Evolutionary conservation across 2,329 filamentous ascomycete genomes (phyloP).

Genomic region (Cladosporium sp.): DNA sequence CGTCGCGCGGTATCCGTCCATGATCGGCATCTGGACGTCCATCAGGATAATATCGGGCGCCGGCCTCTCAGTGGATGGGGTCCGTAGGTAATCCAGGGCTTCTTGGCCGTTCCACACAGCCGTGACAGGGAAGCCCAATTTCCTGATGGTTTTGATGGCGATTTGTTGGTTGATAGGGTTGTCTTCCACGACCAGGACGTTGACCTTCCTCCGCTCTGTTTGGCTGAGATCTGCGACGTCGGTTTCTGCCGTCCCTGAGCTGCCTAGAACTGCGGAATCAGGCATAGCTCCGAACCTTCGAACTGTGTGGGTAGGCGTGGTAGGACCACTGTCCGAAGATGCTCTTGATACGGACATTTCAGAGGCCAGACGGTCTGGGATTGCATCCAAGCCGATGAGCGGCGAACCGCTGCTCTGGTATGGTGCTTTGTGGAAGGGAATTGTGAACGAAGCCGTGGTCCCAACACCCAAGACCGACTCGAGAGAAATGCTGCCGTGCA

Average conservation of each 20-base stretch:
- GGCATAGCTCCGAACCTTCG: slow-evolving; percentile 22
- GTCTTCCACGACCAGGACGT: slow-evolving; percentile 79
- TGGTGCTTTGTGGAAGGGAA: slow-evolving; percentile 72
- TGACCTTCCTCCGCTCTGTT: slow-evolving; percentile 61
- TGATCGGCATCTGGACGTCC: slow-evolving; percentile 54
- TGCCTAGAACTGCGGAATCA: slow-evolving; percentile 23
- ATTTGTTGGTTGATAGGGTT: slow-evolving; percentile 74
- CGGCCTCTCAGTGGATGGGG: slow-evolving; percentile 43
- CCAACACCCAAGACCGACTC: slow-evolving; percentile 67
- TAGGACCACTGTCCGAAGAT: slow-evolving; percentile 60
- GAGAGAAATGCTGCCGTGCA: slow-evolving; percentile 73
- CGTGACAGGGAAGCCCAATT: slow-evolving; percentile 69
- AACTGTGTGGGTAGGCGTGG: slow-evolving; percentile 27
- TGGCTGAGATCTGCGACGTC: slow-evolving; percentile 54
- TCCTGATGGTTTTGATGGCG: slow-evolving; percentile 71
- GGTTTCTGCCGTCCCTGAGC: slow-evolving; percentile 34
- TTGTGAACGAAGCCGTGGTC: slow-evolving; percentile 74
- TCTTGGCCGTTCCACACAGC: slow-evolving; percentile 79
- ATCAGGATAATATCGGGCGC: slow-evolving; percentile 71
- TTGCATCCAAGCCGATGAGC: slow-evolving; percentile 61
- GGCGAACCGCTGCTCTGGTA: slow-evolving; percentile 46
- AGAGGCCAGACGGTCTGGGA: slow-evolving; percentile 66
- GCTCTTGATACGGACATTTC: slow-evolving; percentile 62
- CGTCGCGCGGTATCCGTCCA: slow-evolving; percentile 77
- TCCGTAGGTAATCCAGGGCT: slow-evolving; percentile 68